Base-by-base conservation (phyloP, 345 rosid species). In the Gossypium raimondii region DNA sequence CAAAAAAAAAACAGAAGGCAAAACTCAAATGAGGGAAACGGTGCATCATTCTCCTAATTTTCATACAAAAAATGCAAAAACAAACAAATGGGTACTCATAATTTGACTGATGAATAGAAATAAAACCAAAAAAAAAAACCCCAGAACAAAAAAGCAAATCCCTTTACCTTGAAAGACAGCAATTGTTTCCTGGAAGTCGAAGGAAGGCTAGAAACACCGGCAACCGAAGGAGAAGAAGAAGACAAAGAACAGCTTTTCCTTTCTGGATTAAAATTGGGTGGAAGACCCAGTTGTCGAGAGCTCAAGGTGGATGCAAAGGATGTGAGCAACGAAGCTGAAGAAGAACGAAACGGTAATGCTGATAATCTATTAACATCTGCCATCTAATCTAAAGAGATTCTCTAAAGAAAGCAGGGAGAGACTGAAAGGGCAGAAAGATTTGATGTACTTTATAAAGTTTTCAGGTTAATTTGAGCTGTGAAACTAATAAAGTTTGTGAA, bases 361-460 rank as follows among this genome's bases (percentile, higher is more conserved):
- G 73, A 58, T 59, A 72, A 58, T 44, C 67, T 25, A 72, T 17
- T 44, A 43, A 72, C 41, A 13, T 59, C 67, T 13, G 67, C 75
- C 75, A 72, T 6, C 48, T n/a, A 45, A 8, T 1, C 41, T 14
- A 17, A 34, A 58, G 56, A 57, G 52, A 22, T 24, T 9, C 22
- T 13, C 34, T 3, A 17, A 34, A 25, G 9, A 72, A 51, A 44
- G 7, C 20, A 50, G 11, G 6, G 64, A 56, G 27, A 25, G 50
- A 20, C n/a, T 10, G 27, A 63, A 38, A 34, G 20, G 18, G 48
- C 2, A 9, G 47, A 38, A 17, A 34, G 2, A 13, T 4, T 17
- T 17, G 4, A 60, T 13, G 11, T 2, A 55, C 24, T 7, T n/a
- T 47, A 47, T 47, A 47, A 2, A 18, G 3, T n/a, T 18, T 56